Conservation (phyloP, 306 rosid genomes). For the Quercus suber region DNA sequence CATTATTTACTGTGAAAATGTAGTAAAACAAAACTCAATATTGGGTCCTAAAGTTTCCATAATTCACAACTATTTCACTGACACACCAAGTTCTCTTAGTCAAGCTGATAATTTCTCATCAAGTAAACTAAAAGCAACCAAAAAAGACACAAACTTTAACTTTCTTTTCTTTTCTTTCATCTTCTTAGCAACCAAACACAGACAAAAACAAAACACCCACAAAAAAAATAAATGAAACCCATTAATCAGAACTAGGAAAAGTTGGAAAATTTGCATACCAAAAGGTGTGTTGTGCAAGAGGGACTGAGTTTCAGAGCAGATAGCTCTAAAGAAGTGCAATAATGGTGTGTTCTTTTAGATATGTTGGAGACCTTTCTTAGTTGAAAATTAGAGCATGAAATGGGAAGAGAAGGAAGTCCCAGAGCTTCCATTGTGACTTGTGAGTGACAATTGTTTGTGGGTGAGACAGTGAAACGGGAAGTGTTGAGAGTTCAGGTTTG, state of each 20-base stretch:
- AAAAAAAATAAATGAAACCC: not conserved
- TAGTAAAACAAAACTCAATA: not conserved
- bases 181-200: not conserved
- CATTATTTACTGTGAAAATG: not conserved
- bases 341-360: slow-evolving; percentile 5
- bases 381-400: slow-evolving; percentile 28
- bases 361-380: slow-evolving; percentile 12
- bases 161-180: not conserved
- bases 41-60: not conserved
- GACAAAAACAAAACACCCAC: not conserved
- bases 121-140: not conserved
- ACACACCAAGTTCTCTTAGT: not conserved
- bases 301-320: slow-evolving; percentile 41
- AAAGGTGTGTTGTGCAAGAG: slow-evolving; percentile 18
- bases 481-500: not conserved
- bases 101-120: not conserved
- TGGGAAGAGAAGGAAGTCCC: slow-evolving; percentile 52
- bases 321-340: slow-evolving; percentile 20
- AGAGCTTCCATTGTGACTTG: slow-evolving; percentile 57
- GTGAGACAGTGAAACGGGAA: not conserved
- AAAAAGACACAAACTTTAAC: not conserved
- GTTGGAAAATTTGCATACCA: slow-evolving; percentile 30
- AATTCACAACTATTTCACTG: not conserved
- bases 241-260: not conserved
- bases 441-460: not conserved